phyloP scores from a whole-genome alignment of 177 flowering plant species.

The Vitis hybrid region DNA sequence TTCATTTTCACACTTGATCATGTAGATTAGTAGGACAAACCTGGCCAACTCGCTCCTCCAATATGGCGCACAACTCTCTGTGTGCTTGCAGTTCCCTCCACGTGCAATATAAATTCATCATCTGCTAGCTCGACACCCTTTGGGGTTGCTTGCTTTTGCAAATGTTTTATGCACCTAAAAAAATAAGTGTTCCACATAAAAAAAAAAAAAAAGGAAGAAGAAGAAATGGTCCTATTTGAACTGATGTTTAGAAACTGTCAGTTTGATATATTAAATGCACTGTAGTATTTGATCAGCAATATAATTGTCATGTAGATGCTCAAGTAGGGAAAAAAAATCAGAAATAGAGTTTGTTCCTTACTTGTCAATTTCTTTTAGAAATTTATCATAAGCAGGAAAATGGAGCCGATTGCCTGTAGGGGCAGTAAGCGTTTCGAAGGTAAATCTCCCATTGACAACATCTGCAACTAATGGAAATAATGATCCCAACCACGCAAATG shows the following conservation, averaged over 20 bases:
- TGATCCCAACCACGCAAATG: constrained; percentile 82
- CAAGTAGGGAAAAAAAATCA: neutral
- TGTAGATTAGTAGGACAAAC: constrained; percentile 29
- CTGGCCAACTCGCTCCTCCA: constrained; percentile 94
- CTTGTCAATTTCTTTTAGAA: constrained; percentile 74
- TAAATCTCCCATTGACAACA: constrained; percentile 67
- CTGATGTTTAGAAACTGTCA: too few relatives aligned
- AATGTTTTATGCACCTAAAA: constrained; percentile 62
- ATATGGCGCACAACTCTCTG: constrained; percentile 97
- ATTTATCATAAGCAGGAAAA: constrained; percentile 82
- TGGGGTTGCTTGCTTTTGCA: constrained; percentile 68
- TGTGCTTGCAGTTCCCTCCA: constrained; percentile 83
- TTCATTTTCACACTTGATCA: neutral
- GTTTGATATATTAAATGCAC: too few relatives aligned
- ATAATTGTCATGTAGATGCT: neutral
- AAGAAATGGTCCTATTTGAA: neutral
- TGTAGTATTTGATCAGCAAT: too few relatives aligned
- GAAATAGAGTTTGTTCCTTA: constrained; percentile 17
- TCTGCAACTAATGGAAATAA: constrained; percentile 68
- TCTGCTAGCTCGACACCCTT: constrained; percentile 64
- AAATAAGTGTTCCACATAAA: constrained; percentile 2
- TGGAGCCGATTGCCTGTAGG: constrained; percentile 63
- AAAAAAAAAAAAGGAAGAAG: neutral
- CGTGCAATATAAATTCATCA: constrained; percentile 83
- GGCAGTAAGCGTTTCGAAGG: constrained; percentile 86